These are phyloP conservation scores for Akebia trifoliata DNA, from an alignment of 164 flowering plant species.

Conservation along the genomic window DNA sequence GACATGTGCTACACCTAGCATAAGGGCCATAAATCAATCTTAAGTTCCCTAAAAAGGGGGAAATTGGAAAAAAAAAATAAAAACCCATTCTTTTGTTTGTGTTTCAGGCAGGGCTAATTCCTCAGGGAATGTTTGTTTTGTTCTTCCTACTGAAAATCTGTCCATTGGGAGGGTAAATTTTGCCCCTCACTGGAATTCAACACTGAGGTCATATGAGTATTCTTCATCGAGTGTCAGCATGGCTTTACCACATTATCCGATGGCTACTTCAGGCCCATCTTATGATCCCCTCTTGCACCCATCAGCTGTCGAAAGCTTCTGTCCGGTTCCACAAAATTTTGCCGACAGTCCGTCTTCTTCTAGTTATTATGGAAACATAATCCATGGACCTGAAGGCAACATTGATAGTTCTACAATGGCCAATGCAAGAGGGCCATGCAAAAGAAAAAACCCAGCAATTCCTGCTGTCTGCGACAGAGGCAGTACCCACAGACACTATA, in stretches of 20 bases:
- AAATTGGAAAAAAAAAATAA: too few species aligned
- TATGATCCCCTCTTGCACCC: slow-evolving; percentile 33
- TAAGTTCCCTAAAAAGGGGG: too few species aligned
- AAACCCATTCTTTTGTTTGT: slow-evolving; percentile 6
- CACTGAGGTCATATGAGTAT: slow-evolving; percentile 35
- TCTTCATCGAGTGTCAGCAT: slow-evolving; percentile 27
- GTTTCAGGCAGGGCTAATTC: slow-evolving; percentile 6
- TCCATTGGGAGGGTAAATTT: slow-evolving; percentile 25
- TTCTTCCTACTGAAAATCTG: slow-evolving; percentile 32
- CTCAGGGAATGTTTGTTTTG: slow-evolving; percentile 30
- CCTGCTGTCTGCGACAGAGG: slow-evolving; percentile 43
- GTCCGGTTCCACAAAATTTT: slow-evolving; percentile 25
- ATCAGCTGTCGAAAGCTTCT: slow-evolving; percentile 25
- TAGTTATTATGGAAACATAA: slow-evolving; percentile 13
- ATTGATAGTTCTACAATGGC: slow-evolving; percentile 31
- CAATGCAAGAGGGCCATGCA: slow-evolving; percentile 42
- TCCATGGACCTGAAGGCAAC: slow-evolving; percentile 25
- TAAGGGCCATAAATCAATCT: neutral
- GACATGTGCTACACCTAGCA: neutral
- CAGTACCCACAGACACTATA: slow-evolving; percentile 32
- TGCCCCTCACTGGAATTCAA: slow-evolving; percentile 38
- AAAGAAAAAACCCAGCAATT: slow-evolving; percentile 56
- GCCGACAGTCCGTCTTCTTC: slow-evolving; percentile 37
- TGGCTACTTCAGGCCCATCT: slow-evolving; percentile 28
- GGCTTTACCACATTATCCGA: slow-evolving; percentile 28